Evolutionary conservation across 805 yeast species (phyloP).

Genomic region (Candida verbasci): DNA sequence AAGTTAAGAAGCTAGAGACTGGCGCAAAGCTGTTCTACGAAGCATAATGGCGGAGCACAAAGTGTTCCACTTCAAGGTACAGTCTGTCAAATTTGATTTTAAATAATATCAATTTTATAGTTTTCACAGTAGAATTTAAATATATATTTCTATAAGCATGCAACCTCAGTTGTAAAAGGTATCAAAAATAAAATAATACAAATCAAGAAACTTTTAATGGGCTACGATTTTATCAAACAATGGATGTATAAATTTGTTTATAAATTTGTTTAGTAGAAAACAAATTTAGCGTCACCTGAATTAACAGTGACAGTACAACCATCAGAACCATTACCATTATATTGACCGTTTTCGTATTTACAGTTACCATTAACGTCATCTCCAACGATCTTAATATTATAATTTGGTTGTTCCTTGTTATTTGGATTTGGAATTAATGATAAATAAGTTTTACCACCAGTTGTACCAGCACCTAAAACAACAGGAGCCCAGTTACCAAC

Average conservation of each 20-base stretch:
- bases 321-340: conserved; percentile 61
- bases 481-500: conserved; percentile 99
- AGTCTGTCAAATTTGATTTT: too few species aligned
- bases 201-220: conserved; percentile 3
- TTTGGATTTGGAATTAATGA: conserved; percentile 95
- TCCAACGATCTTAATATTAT: conserved; percentile 60
- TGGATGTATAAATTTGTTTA: too few species aligned
- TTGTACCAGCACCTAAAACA: conserved; percentile 87
- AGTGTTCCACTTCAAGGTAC: too few species aligned
- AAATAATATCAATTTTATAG: too few species aligned
- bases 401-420: conserved; percentile 60
- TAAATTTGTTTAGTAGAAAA: conserved; percentile 22
- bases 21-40: too few species aligned
- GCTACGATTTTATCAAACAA: neutral
- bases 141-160: neutral
- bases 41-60: too few species aligned
- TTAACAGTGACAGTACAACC: conserved; percentile 77
- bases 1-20: too few species aligned
- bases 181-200: conserved; percentile 5
- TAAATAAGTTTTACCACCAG: conserved; percentile 65
- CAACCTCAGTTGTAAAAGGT: neutral
- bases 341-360: conserved; percentile 71
- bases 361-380: conserved; percentile 61
- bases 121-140: neutral
- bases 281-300: conserved; percentile 58